Conservation (phyloP, 108 stramenopile species). For the Thalassiosira profunda region DNA sequence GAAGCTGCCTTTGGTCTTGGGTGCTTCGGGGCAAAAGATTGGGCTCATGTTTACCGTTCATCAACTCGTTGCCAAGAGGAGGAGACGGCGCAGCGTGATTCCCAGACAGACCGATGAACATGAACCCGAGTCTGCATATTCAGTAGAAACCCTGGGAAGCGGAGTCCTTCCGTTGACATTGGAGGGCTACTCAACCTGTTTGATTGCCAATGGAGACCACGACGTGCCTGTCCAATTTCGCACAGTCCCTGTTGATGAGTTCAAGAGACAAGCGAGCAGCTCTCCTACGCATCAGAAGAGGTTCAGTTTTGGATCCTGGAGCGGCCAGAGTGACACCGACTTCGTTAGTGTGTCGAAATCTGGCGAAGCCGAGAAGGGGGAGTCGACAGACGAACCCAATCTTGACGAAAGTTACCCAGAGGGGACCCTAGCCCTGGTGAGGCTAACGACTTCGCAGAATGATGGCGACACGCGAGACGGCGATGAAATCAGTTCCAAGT, state of each 20-base stretch:
- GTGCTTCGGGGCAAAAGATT: conserved; percentile 21
- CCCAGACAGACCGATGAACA: background rate
- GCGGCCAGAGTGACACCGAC: conserved; percentile 4
- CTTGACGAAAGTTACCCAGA: conserved; percentile 8
- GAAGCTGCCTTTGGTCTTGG: conserved; percentile 75
- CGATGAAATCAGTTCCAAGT: conserved; percentile 17
- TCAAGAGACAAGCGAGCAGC: background rate
- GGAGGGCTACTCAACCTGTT: conserved; percentile 34
- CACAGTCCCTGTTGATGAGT: conserved; percentile 3
- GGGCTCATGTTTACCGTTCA: conserved; percentile 77
- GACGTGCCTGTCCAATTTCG: conserved; percentile 65
- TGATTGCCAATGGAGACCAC: conserved; percentile 77
- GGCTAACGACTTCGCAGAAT: too few relatives aligned
- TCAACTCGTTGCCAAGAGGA: conserved; percentile 56
- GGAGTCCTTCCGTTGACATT: conserved; percentile 71
- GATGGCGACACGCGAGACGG: conserved; percentile 7
- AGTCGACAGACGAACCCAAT: background rate
- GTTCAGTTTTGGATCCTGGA: background rate
- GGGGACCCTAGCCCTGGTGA: conserved; percentile 19
- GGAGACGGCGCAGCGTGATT: conserved; percentile 21
- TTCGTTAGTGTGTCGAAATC: background rate
- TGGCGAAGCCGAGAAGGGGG: background rate
- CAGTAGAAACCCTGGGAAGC: conserved; percentile 64
- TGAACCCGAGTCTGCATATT: conserved; percentile 21
- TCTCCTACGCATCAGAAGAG: conserved; percentile 4